Base-by-base conservation (phyloP, 352 stramenopile genomes). In the Pythium myriotylum region DNA sequence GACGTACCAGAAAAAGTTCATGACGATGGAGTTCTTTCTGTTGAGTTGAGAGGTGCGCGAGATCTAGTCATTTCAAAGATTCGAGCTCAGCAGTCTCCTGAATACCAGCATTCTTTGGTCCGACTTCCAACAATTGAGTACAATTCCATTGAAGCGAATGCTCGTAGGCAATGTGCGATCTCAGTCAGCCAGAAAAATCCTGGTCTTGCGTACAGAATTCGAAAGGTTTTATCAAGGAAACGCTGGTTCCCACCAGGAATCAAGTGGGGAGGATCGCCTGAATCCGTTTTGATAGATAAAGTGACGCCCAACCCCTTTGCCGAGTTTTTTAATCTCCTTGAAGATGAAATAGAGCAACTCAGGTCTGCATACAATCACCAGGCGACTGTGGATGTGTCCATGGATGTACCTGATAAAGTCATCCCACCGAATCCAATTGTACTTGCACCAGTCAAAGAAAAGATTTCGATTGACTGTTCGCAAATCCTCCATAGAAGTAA, bases 1-100 rank as follows among this genome's bases (percentile, higher is more conserved):
- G 79, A 91, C n/a, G 59, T 81, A 0, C 62, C 75, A 0, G 73
- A 88, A 52, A 89, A 79, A 43, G 63, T 91, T 9, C 74, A 93
- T 40, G 78, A 89, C 46, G 80, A 92, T 70, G 86, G 86, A 2
- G 58, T 82, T 26, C 64, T 95, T 2, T 72, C 83, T 22, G 65
- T 95, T 27, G 77, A 83, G 24, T 37, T 95, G 0, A 52, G 74
- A 12, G 73, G 79, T 4, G 86, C 77, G 3, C 89, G 74, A 43
- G 81, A 89, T 24, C 58, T 94, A 3, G 41, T 62, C 5, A 60
- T 77, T 7, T 29, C 41, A 20, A 59, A 68, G 23, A 60, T 62
- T 24, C 54, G 58, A 12, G 47, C 51, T 27, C 35, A 8, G 1
- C 13, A 51, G 0, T 22, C 59, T 24, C 53, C 63, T 2, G 70